Evolutionary conservation across 2,329 filamentous ascomycete genomes (phyloP).

Genomic region (Pleomassaria siparia): DNA sequence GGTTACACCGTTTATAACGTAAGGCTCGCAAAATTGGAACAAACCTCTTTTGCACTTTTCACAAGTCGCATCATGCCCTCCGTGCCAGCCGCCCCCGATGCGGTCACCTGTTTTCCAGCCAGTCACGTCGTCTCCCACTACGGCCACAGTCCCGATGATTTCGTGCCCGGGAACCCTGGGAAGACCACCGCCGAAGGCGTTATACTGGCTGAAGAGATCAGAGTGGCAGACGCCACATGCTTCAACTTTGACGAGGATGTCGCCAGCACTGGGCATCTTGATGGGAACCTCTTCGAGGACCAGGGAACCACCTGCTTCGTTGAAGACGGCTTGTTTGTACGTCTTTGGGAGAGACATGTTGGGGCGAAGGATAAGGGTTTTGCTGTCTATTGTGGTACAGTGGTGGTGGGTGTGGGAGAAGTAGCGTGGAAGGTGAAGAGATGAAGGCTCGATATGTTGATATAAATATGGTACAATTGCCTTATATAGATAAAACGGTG

Average conservation of each 20-base stretch:
- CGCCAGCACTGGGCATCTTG: conserved; percentile 55
- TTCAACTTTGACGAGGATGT: conserved; percentile 70
- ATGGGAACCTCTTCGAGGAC: conserved; percentile 62
- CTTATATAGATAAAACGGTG: too few relatives aligned
- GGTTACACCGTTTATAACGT: conserved; percentile 64
- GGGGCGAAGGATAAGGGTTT: too few relatives aligned
- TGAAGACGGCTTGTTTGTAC: conserved; percentile 67
- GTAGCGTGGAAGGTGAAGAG: too few relatives aligned
- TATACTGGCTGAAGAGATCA: conserved; percentile 48
- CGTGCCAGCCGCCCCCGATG: conserved; percentile 70
- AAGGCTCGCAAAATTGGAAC: conserved; percentile 70
- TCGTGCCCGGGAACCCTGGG: conserved; percentile 72
- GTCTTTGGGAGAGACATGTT: conserved; percentile 66
- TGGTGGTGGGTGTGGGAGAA: too few relatives aligned
- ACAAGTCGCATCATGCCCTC: conserved; percentile 65
- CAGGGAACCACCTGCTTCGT: conserved; percentile 55
- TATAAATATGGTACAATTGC: too few relatives aligned
- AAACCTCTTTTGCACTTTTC: conserved; percentile 62
- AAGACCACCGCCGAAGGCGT: conserved; percentile 29
- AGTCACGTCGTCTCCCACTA: conserved; percentile 59
- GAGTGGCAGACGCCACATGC: conserved; percentile 73
- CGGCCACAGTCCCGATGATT: conserved; percentile 66
- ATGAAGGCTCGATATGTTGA: too few relatives aligned
- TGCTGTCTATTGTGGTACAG: too few relatives aligned
- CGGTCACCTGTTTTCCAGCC: conserved; percentile 65